A percentile compares a stretch with the other conserved stretches of the same genome.
phyloP scores from a whole-genome alignment of 108 stramenopile genomes.

The Cylindrotheca closterium region DNA sequence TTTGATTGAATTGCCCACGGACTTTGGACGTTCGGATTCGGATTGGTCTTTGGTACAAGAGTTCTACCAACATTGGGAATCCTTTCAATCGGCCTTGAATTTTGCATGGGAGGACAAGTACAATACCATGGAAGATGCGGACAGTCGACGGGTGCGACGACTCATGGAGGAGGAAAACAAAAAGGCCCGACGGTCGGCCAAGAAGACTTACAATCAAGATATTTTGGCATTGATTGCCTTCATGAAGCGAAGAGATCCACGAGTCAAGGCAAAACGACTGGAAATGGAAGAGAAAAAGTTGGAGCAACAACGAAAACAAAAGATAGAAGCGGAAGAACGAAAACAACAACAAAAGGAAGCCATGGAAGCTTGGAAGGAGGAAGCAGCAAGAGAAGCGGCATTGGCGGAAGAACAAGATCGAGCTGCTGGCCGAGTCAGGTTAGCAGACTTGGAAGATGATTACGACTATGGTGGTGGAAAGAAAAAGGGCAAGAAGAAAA shows the following conservation, averaged over 20 bases:
- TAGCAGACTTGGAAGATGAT: slow-evolving; percentile 86
- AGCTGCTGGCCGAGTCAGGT: slow-evolving; percentile 71
- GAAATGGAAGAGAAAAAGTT: slow-evolving; percentile 49
- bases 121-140: slow-evolving; percentile 68
- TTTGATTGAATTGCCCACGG: slow-evolving; percentile 45
- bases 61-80: slow-evolving; percentile 86
- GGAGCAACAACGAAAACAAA: slow-evolving; percentile 44
- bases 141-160: slow-evolving; percentile 72
- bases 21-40: slow-evolving; percentile 59
- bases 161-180: slow-evolving; percentile 87
- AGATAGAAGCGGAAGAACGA: slow-evolving; percentile 48
- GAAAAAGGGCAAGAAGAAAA: slow-evolving; percentile 51
- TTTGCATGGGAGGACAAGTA: slow-evolving; percentile 88
- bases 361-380: slow-evolving; percentile 67
- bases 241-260: slow-evolving; percentile 86
- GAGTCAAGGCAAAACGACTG: slow-evolving; percentile 53
- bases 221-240: slow-evolving; percentile 72
- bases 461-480: slow-evolving; percentile 78
- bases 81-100: slow-evolving; percentile 58
- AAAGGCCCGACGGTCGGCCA: slow-evolving; percentile 72
- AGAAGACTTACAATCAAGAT: slow-evolving; percentile 70
- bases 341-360: slow-evolving; percentile 51
- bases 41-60: slow-evolving; percentile 50
- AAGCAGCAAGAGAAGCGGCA: slow-evolving; percentile 56
- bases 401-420: slow-evolving; percentile 76